These are phyloP conservation scores for Pterula multifida DNA, from an alignment of 1,284 basidiomycete genomes.

Conservation along the genomic window DNA sequence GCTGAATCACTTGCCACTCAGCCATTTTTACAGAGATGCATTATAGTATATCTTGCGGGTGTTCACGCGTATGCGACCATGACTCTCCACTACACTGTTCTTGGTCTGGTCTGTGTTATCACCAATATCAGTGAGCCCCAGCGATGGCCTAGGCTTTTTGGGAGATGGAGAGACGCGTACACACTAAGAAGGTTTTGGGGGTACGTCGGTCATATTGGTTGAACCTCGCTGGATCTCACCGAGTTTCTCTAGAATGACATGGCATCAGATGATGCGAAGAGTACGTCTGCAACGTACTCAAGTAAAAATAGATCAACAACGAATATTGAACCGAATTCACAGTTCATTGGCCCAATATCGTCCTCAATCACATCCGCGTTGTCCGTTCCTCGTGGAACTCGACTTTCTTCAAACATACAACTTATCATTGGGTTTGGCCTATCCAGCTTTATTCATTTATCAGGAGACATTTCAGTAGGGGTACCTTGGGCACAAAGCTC, in stretches of 20 bases:
- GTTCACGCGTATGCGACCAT: neutral
- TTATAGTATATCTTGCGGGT: neutral
- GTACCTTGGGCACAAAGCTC: conserved; percentile 8
- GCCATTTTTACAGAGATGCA: neutral
- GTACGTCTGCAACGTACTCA: conserved; percentile 2
- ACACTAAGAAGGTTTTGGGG: conserved; percentile 10
- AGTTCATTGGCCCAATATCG: neutral
- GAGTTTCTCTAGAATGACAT: conserved; percentile 6
- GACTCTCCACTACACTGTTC: neutral
- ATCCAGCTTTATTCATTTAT: conserved; percentile 8
- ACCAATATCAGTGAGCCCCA: conserved; percentile 3
- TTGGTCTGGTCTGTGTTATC: neutral
- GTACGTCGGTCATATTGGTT: neutral
- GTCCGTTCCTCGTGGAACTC: neutral
- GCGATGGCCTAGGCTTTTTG: conserved; percentile 9
- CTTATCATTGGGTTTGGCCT: conserved; percentile 9
- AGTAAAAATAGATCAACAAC: neutral
- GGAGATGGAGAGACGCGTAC: conserved; percentile 6
- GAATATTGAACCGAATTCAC: neutral
- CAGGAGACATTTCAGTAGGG: conserved; percentile 7
- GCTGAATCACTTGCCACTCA: neutral
- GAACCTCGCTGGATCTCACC: neutral
- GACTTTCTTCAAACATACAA: conserved; percentile 9
- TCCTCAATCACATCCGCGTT: neutral
- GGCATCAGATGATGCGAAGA: conserved; percentile 11